Percentiles rank a stretch among this genome's conserved stretches.
These are phyloP conservation scores for Berkeleyomyces basicola DNA, from an alignment of 2,329 filamentous ascomycete genomes.

Conservation along the genomic window DNA sequence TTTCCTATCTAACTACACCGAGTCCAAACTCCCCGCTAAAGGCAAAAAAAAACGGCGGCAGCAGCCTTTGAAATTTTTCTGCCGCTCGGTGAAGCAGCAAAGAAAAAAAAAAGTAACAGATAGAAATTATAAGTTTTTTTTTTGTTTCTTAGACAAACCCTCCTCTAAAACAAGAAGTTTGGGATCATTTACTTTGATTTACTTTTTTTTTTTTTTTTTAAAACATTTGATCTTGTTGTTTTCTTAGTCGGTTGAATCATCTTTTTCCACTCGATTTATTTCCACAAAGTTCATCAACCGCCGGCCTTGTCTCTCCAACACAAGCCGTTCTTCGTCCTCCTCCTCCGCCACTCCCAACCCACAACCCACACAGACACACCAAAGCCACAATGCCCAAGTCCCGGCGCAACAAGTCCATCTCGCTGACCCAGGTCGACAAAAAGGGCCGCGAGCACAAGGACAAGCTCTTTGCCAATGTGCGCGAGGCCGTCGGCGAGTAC, in stretches of 20 bases:
- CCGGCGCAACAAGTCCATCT: slow-evolving; percentile 75
- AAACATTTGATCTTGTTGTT: neutral
- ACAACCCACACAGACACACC: slow-evolving; percentile 14
- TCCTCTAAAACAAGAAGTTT: neutral
- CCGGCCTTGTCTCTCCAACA: neutral
- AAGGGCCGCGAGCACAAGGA: slow-evolving; percentile 87
- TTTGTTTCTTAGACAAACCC: neutral
- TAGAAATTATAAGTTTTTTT: neutral
- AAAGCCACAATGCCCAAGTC: slow-evolving; percentile 70
- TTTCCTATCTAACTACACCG: neutral
- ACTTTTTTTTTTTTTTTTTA: neutral
- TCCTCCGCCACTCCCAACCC: neutral
- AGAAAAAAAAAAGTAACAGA: neutral
- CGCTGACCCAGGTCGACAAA: slow-evolving; percentile 82
- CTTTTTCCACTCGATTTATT: too few relatives aligned
- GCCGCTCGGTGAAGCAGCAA: neutral
- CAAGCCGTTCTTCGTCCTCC: neutral
- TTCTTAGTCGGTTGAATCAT: neutral
- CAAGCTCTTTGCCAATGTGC: slow-evolving; percentile 75
- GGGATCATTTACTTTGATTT: neutral
- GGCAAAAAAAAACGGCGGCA: slow-evolving; percentile 2
- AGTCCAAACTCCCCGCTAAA: slow-evolving; percentile 11
- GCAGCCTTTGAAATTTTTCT: slow-evolving; percentile 9
- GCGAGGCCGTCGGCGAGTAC: slow-evolving; percentile 69
- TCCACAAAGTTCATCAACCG: neutral